Conservation (phyloP, 768 basidiomycete species). For the Scleroderma bovista region DNA sequence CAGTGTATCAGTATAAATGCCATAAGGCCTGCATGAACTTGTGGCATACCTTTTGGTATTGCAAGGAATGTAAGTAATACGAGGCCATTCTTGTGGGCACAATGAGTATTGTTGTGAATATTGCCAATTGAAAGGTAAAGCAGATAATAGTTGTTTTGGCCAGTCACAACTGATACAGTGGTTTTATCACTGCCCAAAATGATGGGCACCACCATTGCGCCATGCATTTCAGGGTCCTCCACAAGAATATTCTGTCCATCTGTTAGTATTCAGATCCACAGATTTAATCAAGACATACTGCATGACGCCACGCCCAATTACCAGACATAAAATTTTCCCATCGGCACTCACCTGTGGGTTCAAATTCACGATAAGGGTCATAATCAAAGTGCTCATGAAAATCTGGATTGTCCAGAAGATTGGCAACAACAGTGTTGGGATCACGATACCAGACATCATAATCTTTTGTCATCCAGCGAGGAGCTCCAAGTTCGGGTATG, state of each 20-base stretch:
- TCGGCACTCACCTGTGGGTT: neutral
- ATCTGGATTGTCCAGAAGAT: neutral
- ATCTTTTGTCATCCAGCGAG: neutral
- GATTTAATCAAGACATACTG: neutral
- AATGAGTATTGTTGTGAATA: slow-evolving; percentile 3
- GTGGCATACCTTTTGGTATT: slow-evolving; percentile 27
- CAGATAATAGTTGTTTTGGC: slow-evolving; percentile 8
- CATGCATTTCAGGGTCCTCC: slow-evolving; percentile 7
- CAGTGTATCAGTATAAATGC: neutral
- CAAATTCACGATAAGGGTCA: neutral
- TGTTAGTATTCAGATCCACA: slow-evolving; percentile 15
- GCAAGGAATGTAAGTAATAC: slow-evolving; percentile 17
- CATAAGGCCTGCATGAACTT: neutral
- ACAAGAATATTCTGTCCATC: slow-evolving; percentile 25
- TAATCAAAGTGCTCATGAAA: neutral
- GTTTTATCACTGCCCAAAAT: slow-evolving; percentile 10
- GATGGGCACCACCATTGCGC: slow-evolving; percentile 5
- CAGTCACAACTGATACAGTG: slow-evolving; percentile 8
- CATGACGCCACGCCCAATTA: neutral
- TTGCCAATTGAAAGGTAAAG: slow-evolving; percentile 10
- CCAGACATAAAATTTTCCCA: neutral
- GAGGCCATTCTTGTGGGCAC: slow-evolving; percentile 5
- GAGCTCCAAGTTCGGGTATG: neutral
- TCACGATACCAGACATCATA: neutral
- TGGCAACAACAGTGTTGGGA: neutral